These are phyloP conservation scores for Vigna trinervia DNA, from an alignment of 306 rosid genomes.

Conservation along the genomic window DNA sequence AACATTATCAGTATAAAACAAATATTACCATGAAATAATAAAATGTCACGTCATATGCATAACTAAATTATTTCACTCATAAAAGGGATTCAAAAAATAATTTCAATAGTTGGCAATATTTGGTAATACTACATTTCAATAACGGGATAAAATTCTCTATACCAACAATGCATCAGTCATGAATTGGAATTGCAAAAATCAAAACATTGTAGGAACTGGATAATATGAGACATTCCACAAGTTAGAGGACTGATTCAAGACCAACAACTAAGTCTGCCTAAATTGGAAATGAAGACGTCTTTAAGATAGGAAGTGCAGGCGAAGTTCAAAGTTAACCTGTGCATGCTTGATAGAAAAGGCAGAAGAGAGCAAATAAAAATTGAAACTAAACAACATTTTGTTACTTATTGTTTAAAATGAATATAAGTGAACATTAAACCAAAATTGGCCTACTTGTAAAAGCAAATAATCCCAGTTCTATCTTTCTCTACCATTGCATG, in stretches of 20 bases:
- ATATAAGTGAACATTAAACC: background rate
- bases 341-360: conserved; percentile 11
- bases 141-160: background rate
- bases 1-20: conserved; percentile 3
- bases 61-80: background rate
- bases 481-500: background rate
- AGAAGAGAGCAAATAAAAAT: background rate
- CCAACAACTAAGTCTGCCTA: conserved; percentile 12
- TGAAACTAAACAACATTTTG: conserved; percentile 26
- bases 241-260: background rate
- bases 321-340: conserved; percentile 28
- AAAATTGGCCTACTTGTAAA: background rate
- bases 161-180: background rate
- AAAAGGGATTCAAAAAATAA: background rate
- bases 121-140: conserved; percentile 3
- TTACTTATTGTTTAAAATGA: background rate
- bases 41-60: background rate
- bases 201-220: background rate
- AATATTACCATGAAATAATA: conserved; percentile 8
- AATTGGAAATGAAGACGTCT: conserved; percentile 5
- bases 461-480: conserved; percentile 8
- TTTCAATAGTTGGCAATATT: background rate
- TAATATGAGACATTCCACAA: background rate
- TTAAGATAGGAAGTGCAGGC: background rate
- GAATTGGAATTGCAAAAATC: background rate